Percentiles rank a stretch among this genome's conserved stretches.
Evolutionary conservation across 768 basidiomycete genomes (phyloP).

Genomic region (Psilocybe azurescens): DNA sequence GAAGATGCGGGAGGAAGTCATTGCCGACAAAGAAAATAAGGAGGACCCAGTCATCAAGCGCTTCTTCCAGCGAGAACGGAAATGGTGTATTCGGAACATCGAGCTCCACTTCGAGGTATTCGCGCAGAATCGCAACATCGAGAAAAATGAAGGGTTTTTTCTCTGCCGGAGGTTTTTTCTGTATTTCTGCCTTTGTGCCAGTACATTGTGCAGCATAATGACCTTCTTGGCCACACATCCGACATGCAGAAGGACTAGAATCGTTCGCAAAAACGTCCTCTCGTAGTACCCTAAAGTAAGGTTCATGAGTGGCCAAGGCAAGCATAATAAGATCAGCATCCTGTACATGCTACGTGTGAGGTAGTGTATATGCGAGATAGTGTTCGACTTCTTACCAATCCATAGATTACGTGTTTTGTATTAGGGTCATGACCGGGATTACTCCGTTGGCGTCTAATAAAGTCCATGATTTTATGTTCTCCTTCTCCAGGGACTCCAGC

Average conservation of each 20-base stretch:
- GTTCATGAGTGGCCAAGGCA: slow-evolving; percentile 96
- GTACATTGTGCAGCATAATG: slow-evolving; percentile 97
- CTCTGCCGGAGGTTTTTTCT: slow-evolving; percentile 70
- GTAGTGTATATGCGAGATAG: background rate
- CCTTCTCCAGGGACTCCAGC: slow-evolving; percentile 98
- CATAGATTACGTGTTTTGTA: slow-evolving; percentile 96
- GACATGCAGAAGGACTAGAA: slow-evolving; percentile 79
- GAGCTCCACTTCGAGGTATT: slow-evolving; percentile 97
- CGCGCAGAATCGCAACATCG: slow-evolving; percentile 93
- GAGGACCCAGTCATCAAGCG: slow-evolving; percentile 99
- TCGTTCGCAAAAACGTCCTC: slow-evolving; percentile 95
- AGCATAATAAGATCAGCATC: slow-evolving; percentile 99
- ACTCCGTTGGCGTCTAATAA: slow-evolving; percentile 86
- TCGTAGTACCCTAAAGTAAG: slow-evolving; percentile 95
- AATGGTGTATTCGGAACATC: slow-evolving; percentile 79
- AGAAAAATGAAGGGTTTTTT: slow-evolving; percentile 99
- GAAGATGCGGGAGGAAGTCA: slow-evolving; percentile 98
- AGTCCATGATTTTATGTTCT: slow-evolving; percentile 99
- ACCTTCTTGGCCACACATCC: slow-evolving; percentile 92
- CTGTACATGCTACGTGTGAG: slow-evolving; percentile 42
- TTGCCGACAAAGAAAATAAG: slow-evolving; percentile 99
- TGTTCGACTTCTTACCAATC: slow-evolving; percentile 65
- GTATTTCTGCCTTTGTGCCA: slow-evolving; percentile 70
- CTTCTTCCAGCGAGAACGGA: slow-evolving; percentile 92
- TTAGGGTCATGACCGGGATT: slow-evolving; percentile 94